Percentiles rank a stretch among this genome's conserved stretches.
Evolutionary conservation across 768 basidiomycete genomes (phyloP).

Genomic region (Austroboletus festivus): DNA sequence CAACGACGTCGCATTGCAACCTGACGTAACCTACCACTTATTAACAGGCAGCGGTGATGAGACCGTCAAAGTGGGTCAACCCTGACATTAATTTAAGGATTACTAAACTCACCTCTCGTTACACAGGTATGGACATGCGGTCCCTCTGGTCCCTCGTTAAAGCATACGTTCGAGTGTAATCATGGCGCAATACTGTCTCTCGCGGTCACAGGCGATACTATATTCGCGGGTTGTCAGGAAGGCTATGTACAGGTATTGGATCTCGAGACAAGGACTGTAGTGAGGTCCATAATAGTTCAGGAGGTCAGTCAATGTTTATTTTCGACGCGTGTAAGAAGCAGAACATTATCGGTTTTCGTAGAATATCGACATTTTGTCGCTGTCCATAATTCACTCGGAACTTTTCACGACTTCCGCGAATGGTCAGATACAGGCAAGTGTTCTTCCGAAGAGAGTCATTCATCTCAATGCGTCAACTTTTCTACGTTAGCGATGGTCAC

Average conservation of each 20-base stretch:
- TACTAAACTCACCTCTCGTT: not conserved
- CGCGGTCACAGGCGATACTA: slow-evolving; percentile 66
- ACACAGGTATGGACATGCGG: slow-evolving; percentile 77
- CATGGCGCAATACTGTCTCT: slow-evolving; percentile 85
- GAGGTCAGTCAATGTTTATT: slow-evolving; percentile 46
- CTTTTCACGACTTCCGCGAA: slow-evolving; percentile 66
- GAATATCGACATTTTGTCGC: slow-evolving; percentile 78
- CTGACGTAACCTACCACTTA: slow-evolving; percentile 43
- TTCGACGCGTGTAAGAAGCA: not conserved
- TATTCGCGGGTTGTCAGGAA: slow-evolving; percentile 93
- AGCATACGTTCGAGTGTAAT: slow-evolving; percentile 67
- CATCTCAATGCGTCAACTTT: not conserved
- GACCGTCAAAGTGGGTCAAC: slow-evolving; percentile 64
- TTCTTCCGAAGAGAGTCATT: not conserved
- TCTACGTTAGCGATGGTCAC: slow-evolving; percentile 64
- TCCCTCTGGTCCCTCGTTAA: slow-evolving; percentile 40
- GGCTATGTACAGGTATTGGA: slow-evolving; percentile 91
- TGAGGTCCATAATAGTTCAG: slow-evolving; percentile 83
- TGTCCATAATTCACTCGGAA: slow-evolving; percentile 67
- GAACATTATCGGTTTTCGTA: slow-evolving; percentile 22
- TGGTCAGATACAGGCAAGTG: slow-evolving; percentile 63
- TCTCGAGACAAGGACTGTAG: slow-evolving; percentile 81
- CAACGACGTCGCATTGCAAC: slow-evolving; percentile 23
- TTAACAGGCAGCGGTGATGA: slow-evolving; percentile 92
- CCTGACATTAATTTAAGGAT: not conserved